Percentiles rank a stretch among this genome's conserved stretches.
Conservation (phyloP, 2,329 filamentous ascomycete species). For the Exophiala mesophila region DNA sequence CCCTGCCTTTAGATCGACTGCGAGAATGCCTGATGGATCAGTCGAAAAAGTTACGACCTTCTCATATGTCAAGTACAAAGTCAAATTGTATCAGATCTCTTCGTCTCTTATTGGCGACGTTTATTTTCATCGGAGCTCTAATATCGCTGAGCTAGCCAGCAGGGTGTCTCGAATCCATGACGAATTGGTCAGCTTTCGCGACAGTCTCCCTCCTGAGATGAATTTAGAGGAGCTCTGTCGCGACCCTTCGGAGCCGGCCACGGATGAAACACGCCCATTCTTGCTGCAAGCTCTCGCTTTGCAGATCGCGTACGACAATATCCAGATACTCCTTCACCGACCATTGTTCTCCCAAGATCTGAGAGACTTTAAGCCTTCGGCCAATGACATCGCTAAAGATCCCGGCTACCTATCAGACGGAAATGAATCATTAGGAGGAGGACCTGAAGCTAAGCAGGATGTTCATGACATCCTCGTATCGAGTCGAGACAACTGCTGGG, state of each 20-base stretch:
- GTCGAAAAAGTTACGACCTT: constrained; percentile 19
- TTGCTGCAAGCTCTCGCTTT: constrained; percentile 38
- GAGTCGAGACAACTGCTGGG: constrained; percentile 15
- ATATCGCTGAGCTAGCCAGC: constrained; percentile 5
- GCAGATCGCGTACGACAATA: constrained; percentile 42
- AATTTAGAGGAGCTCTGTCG: constrained; percentile 12
- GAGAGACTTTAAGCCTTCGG: constrained; percentile 8
- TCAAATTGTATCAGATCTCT: constrained; percentile 21
- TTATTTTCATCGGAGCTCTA: constrained; percentile 18
- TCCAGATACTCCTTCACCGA: constrained; percentile 41
- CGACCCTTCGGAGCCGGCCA: constrained; percentile 7
- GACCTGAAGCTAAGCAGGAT: background rate
- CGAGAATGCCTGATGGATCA: constrained; percentile 13
- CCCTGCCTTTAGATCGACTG: constrained; percentile 17
- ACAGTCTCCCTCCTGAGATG: constrained; percentile 2
- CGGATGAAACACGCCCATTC: constrained; percentile 16
- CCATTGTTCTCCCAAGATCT: constrained; percentile 33
- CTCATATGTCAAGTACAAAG: constrained; percentile 20
- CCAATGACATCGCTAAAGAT: background rate
- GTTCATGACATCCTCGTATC: constrained; percentile 13
- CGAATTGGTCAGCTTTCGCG: background rate
- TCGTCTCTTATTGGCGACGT: constrained; percentile 19
- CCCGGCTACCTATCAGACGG: background rate
- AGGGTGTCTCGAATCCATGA: constrained; percentile 1
- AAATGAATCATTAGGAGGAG: background rate